Percentiles rank a stretch among this genome's conserved stretches.
Evolutionary conservation across 495 filamentous ascomycete species (phyloP).

Genomic region (Hypoxylon subgilvum): DNA sequence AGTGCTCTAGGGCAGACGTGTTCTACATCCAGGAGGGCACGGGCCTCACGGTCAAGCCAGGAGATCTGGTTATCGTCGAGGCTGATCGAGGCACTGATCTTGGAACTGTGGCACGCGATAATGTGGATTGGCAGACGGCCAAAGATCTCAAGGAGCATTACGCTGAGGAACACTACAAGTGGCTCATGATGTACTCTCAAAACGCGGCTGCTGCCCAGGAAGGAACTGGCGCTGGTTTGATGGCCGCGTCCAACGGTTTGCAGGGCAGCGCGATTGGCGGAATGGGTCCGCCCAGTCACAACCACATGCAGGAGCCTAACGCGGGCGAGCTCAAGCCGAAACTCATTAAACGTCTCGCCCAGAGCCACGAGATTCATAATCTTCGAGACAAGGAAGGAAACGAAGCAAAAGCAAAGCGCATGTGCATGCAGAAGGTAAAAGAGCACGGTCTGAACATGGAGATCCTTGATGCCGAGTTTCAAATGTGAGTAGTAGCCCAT

Average conservation of each 20-base stretch:
- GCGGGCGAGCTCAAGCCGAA: conserved; percentile 86
- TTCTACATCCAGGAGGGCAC: conserved; percentile 97
- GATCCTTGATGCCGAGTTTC: conserved; percentile 98
- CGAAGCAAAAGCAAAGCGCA: conserved; percentile 94
- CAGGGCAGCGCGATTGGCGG: conserved; percentile 73
- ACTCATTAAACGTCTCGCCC: conserved; percentile 91
- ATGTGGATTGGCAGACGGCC: conserved; percentile 81
- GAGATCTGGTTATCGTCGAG: conserved; percentile 95
- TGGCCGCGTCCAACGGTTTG: conserved; percentile 63
- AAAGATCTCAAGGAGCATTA: conserved; percentile 87
- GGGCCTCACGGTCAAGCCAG: conserved; percentile 83
- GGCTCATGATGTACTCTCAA: conserved; percentile 96
- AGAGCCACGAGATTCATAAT: conserved; percentile 83
- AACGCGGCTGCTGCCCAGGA: conserved; percentile 68
- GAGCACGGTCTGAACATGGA: conserved; percentile 97
- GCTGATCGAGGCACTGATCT: conserved; percentile 95
- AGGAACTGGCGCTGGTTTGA: conserved; percentile 58
- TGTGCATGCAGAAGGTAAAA: conserved; percentile 93
- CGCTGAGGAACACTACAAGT: conserved; percentile 91
- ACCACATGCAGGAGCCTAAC: conserved; percentile 75
- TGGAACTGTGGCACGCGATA: conserved; percentile 86
- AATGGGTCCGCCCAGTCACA: conserved; percentile 72
- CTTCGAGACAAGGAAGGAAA: conserved; percentile 95
- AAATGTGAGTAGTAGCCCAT: conserved; percentile 86
- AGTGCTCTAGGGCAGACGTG: conserved; percentile 89